These are phyloP conservation scores for Melanogaster broomeanus DNA, from an alignment of 768 basidiomycete genomes.

Conservation along the genomic window DNA sequence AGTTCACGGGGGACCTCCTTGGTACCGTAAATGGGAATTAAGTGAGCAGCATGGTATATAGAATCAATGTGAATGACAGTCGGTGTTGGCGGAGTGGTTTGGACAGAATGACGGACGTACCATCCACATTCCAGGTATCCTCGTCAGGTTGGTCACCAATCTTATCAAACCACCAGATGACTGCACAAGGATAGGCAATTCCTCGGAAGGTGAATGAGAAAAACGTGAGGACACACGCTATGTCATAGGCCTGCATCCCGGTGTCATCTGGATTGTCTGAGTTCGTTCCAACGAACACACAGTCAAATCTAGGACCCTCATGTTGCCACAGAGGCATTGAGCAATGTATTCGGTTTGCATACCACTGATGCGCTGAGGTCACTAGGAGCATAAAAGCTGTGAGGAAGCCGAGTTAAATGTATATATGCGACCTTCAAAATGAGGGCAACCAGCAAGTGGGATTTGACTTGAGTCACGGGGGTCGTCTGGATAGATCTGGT, in stretches of 20 bases:
- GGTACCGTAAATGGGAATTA: slow-evolving; percentile 23
- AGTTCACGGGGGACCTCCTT: neutral
- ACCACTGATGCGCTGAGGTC: slow-evolving; percentile 22
- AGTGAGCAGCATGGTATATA: slow-evolving; percentile 32
- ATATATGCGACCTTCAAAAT: neutral
- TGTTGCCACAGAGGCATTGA: slow-evolving; percentile 17
- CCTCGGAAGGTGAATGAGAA: slow-evolving; percentile 16
- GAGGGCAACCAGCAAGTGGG: slow-evolving; percentile 3
- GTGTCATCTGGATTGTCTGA: slow-evolving; percentile 3
- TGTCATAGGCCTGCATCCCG: slow-evolving; percentile 17
- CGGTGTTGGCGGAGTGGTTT: slow-evolving; percentile 1
- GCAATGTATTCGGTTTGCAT: slow-evolving; percentile 27
- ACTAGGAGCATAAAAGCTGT: slow-evolving; percentile 28
- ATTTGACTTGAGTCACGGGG: neutral
- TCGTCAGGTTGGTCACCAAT: slow-evolving; percentile 16
- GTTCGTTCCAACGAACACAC: slow-evolving; percentile 17
- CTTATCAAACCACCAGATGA: slow-evolving; percentile 19
- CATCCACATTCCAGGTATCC: slow-evolving; percentile 29
- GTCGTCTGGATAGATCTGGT: slow-evolving; percentile 9
- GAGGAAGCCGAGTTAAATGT: slow-evolving; percentile 23
- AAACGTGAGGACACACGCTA: slow-evolving; percentile 18
- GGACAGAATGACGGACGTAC: slow-evolving; percentile 8
- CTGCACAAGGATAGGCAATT: slow-evolving; percentile 16
- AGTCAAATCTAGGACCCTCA: slow-evolving; percentile 11
- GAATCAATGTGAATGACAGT: slow-evolving; percentile 26